A percentile compares a stretch with the other conserved stretches of the same genome.
These are phyloP conservation scores for Diaporthe humulicola DNA, from an alignment of 2,329 filamentous ascomycete species.

Conservation along the genomic window DNA sequence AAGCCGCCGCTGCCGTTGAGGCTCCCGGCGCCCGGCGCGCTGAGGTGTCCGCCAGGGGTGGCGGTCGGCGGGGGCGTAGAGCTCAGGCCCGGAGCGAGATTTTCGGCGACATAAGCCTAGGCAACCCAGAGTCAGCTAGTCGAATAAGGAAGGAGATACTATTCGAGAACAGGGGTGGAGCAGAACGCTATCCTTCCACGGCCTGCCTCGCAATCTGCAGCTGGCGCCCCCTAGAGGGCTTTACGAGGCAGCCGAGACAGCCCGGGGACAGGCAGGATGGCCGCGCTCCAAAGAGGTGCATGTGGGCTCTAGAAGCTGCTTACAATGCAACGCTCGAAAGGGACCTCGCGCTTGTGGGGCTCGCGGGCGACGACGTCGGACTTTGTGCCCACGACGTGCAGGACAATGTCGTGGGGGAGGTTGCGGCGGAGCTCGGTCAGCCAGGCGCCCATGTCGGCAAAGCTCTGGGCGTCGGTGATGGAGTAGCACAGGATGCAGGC, in stretches of 20 bases:
- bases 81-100: conserved; percentile 80
- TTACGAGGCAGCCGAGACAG: background rate
- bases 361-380: conserved; percentile 91
- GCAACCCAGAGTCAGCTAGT: background rate
- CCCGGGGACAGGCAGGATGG: background rate
- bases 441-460: conserved; percentile 94
- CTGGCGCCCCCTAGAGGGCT: background rate
- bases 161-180: background rate
- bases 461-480: conserved; percentile 88
- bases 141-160: background rate
- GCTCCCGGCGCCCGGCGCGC: conserved; percentile 26
- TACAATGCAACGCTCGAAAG: conserved; percentile 92
- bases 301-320: background rate
- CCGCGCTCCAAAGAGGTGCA: background rate
- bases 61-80: conserved; percentile 75
- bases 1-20: conserved; percentile 48
- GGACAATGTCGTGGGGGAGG: conserved; percentile 81
- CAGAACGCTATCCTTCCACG: background rate
- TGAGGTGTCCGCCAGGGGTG: conserved; percentile 46
- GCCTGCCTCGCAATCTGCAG: background rate
- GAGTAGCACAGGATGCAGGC: conserved; percentile 95
- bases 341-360: conserved; percentile 82
- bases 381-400: conserved; percentile 97
- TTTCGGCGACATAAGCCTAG: conserved; percentile 85
- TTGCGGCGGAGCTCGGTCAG: conserved; percentile 86